Base-by-base conservation (phyloP, 441 rosid species). In the Croton setiger region DNA sequence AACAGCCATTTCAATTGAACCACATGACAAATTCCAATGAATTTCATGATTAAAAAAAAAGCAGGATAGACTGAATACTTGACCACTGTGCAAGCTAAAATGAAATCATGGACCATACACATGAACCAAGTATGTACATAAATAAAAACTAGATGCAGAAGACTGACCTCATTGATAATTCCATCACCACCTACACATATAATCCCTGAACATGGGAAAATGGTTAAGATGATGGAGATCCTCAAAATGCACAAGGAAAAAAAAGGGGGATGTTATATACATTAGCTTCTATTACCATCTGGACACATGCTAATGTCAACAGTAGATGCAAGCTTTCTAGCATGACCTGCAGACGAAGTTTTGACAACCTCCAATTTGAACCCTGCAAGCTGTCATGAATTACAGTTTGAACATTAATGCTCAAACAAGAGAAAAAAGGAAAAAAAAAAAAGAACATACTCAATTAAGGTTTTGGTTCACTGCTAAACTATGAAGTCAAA, bases 141-240 rank as follows among this genome's bases (percentile, higher is more conserved):
- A 23, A 51, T 70, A 47, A 33, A 53, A 68, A 39, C 43, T 39
- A 39, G 45, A 18, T 31, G 49, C 13, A 69, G 73, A 43, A 70
- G 63, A 78, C 94, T 72, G 49, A 92, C 98, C 99, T 94, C 97
- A 70, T 92, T 94, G 73, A 94, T 89, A 73, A 94, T 90, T 64
- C 99, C 99, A 71, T 94, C 99, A 61, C 99, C 99, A 35, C 99
- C 99, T 61, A 94, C 89, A 52, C 99, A 94, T 55, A 94, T 90
- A 51, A 94, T 94, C 67, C 99, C 99, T 94, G 85, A 45, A 79
- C 76, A 66, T 62, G 27, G 39, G 56, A 63, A 62, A 66, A 45
- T 17, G 13, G 52, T 36, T 48, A 21, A 39, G 59, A 48, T 39
- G 68, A 70, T 61, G 66, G 64, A 63, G 55, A 36, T 55, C 51